These are phyloP conservation scores for Fusarium nanum DNA, from an alignment of 2,329 filamentous ascomycete genomes.

Conservation along the genomic window DNA sequence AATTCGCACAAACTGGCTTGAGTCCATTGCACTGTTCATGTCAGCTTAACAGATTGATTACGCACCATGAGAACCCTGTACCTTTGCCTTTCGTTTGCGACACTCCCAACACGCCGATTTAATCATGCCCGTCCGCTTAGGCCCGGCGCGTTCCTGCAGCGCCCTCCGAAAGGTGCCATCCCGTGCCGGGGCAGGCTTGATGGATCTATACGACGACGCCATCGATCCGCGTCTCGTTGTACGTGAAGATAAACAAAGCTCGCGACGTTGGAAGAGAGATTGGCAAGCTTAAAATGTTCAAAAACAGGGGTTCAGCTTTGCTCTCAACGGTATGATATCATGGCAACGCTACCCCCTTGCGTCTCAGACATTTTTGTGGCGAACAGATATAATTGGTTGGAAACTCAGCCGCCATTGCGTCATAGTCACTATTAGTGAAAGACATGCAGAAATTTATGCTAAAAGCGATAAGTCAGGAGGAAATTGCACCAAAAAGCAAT, in stretches of 20 bases:
- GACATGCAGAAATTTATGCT: neutral
- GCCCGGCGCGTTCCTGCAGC: neutral
- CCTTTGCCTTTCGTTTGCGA: slow-evolving; percentile 13
- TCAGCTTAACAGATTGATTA: neutral
- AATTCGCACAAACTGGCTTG: slow-evolving; percentile 3
- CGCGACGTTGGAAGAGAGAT: too few relatives aligned
- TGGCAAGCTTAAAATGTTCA: neutral
- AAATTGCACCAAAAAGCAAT: neutral
- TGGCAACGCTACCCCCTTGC: neutral
- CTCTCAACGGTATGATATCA: neutral
- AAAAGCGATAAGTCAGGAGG: neutral
- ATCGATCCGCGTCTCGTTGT: too few relatives aligned
- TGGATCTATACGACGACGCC: neutral
- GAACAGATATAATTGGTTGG: neutral
- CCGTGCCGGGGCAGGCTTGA: neutral
- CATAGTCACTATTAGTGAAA: neutral
- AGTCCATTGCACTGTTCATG: slow-evolving; percentile 8
- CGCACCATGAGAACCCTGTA: too few relatives aligned
- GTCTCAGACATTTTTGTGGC: neutral
- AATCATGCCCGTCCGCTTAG: neutral
- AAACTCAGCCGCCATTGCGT: neutral
- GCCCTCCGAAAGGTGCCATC: neutral
- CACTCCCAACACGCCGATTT: slow-evolving; percentile 23
- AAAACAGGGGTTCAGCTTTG: neutral
- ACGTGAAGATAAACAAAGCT: too few relatives aligned